These are phyloP conservation scores for Mucor mucedo DNA, from an alignment of 371 early-diverging fungal genomes.

Conservation along the genomic window DNA sequence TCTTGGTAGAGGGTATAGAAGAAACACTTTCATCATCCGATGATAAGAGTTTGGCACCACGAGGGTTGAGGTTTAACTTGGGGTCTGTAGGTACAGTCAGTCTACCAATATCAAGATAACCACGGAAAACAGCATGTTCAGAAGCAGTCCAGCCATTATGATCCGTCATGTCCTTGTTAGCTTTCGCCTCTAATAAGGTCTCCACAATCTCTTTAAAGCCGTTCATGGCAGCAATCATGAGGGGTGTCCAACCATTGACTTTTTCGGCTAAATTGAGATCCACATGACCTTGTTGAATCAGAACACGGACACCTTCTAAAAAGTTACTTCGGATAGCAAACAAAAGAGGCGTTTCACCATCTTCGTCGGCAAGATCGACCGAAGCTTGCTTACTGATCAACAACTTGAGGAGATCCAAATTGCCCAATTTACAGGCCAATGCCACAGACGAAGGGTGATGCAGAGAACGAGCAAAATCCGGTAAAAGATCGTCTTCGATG, in stretches of 20 bases:
- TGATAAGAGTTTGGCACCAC: constrained; percentile 10
- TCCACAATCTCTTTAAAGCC: constrained; percentile 59
- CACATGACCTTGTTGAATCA: constrained; percentile 49
- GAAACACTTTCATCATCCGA: constrained; percentile 11
- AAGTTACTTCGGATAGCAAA: constrained; percentile 63
- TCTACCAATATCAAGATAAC: constrained; percentile 56
- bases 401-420: constrained; percentile 50
- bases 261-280: constrained; percentile 48
- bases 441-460: constrained; percentile 59
- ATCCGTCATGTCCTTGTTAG: constrained; percentile 56
- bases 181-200: constrained; percentile 58
- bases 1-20: not conserved
- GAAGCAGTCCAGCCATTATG: constrained; percentile 68
- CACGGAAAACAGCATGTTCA: constrained; percentile 73
- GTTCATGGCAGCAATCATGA: constrained; percentile 68
- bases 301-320: constrained; percentile 53
- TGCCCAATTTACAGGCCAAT: constrained; percentile 63
- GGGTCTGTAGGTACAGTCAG: constrained; percentile 47
- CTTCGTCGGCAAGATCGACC: constrained; percentile 61
- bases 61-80: constrained; percentile 9
- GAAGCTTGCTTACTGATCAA: constrained; percentile 61
- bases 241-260: constrained; percentile 68
- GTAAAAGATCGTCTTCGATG: constrained; percentile 23
- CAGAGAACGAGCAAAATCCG: constrained; percentile 41
- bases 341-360: constrained; percentile 70